Percentiles rank a stretch among this genome's conserved stretches.
Evolutionary conservation across 2,329 filamentous ascomycete genomes (phyloP).

Genomic region (Neofusicoccum sp.): DNA sequence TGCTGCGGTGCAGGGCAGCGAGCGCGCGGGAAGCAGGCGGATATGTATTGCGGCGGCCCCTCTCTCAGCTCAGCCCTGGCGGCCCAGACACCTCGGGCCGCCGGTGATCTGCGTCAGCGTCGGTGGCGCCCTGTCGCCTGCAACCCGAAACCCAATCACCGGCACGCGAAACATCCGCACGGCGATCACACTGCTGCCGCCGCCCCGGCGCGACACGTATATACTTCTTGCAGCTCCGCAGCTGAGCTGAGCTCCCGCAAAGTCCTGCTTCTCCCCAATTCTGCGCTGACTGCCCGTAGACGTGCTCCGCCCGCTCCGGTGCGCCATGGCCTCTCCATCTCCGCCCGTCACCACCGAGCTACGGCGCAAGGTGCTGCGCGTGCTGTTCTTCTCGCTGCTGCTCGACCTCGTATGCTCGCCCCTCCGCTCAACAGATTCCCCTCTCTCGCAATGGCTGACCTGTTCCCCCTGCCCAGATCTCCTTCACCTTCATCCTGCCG

Average conservation of each 20-base stretch:
- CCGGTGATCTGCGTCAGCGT: slow-evolving; percentile 6
- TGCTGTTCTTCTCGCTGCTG: slow-evolving; percentile 85
- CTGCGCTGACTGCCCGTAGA: neutral
- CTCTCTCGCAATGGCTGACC: neutral
- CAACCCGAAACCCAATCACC: slow-evolving; percentile 3
- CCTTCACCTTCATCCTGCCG: slow-evolving; percentile 96
- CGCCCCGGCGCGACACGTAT: slow-evolving; percentile 1
- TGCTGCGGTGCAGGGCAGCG: neutral
- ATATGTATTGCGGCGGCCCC: neutral
- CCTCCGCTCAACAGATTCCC: neutral
- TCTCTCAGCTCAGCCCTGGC: slow-evolving; percentile 5
- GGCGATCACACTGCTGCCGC: neutral
- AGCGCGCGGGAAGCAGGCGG: neutral
- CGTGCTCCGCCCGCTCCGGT: neutral
- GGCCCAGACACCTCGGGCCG: slow-evolving; percentile 10
- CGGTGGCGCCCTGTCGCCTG: neutral
- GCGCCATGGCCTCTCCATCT: neutral
- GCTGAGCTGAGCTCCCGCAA: neutral
- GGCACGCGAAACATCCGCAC: neutral
- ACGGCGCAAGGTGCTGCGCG: slow-evolving; percentile 79
- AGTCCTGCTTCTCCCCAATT: neutral
- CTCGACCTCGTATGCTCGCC: slow-evolving; percentile 70
- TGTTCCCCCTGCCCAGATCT: slow-evolving; percentile 62
- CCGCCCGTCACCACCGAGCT: slow-evolving; percentile 42
- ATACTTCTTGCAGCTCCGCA: neutral